These are phyloP conservation scores for Aegilops bicornis DNA, from an alignment of 176 grass and related monocot species.

Conservation along the genomic window DNA sequence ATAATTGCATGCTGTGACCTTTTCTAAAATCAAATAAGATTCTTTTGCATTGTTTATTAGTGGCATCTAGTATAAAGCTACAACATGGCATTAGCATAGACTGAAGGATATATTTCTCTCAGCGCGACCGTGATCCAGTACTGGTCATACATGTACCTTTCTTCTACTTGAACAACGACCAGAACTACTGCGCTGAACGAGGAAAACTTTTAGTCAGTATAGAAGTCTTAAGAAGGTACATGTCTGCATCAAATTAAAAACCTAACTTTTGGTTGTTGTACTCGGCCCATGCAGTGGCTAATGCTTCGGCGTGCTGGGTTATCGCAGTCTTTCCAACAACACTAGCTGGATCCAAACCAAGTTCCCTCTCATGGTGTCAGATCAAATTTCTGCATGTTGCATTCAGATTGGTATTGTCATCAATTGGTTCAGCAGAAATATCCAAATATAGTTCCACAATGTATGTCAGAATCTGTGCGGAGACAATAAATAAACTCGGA, in stretches of 20 bases:
- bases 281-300: constrained; percentile 43
- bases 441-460: neutral
- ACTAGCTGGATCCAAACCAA: constrained; percentile 22
- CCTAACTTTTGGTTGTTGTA: constrained; percentile 47
- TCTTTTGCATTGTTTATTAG: neutral
- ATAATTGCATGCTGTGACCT: neutral
- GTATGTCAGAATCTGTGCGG: neutral
- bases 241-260: neutral
- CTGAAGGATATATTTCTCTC: constrained; percentile 65
- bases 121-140: constrained; percentile 50
- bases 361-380: constrained; percentile 22
- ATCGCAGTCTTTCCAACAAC: constrained; percentile 34
- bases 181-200: constrained; percentile 51
- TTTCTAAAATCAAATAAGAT: neutral
- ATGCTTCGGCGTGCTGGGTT: constrained; percentile 34
- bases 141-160: constrained; percentile 71
- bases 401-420: neutral
- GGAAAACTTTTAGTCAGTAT: neutral
- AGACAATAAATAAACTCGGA: neutral
- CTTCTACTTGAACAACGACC: constrained; percentile 65
- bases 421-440: neutral
- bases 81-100: neutral
- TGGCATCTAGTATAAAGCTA: neutral
- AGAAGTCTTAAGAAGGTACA: neutral
- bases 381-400: constrained; percentile 27